Evolutionary conservation across 208 protist genomes (phyloP), one percentile per base, ranked within the genome.

Genomic region (Tritrichomonas foetus): DNA sequence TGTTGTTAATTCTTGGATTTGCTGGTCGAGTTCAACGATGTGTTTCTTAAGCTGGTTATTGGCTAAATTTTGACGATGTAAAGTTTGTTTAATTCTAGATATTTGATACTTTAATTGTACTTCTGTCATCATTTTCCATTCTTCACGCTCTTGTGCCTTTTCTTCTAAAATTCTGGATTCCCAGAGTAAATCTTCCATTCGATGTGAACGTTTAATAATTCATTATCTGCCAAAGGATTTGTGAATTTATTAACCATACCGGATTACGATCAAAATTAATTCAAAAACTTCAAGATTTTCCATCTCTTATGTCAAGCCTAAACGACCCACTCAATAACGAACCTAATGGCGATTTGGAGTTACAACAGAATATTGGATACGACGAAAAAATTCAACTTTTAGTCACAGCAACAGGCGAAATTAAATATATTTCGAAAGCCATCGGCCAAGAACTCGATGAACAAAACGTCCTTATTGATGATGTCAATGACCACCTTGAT

Each of bases 51-150:
- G n/a, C n/a, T 33, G 5, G 16, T 8, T 1, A 53, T 84, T 84
- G 20, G 41, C 44, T 22, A 33, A 13, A 33, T 53, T 30, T 84
- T 84, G 74, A 33, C 74, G 49, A 53, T 84, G 16, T n/a, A 84
- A 30, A 33, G 74, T 84, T 53, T 16, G 9, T 53, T 84, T 8
- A n/a, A 84, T 13, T 53, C 74, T 49, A 53, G 16, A 11, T 16
- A 84, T 84, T 53, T 84, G 74, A n/a, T 14, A n/a, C 30, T 49
- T 16, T 16, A 84, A 8, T n/a, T 84, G 74, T 8, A 47, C 44
- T 47, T 33, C 27, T n/a, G 74, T 44, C 14, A 44, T 84, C 74
- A 84, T 84, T 84, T 84, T 84, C n/a, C 39, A 84, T 84, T 84
- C 74, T 25, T 39, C 20, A n/a, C 27, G 22, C 22, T 84, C 74